phyloP scores from a whole-genome alignment of 2,329 filamentous ascomycete genomes.

The Rhexocercosporidium sp. region DNA sequence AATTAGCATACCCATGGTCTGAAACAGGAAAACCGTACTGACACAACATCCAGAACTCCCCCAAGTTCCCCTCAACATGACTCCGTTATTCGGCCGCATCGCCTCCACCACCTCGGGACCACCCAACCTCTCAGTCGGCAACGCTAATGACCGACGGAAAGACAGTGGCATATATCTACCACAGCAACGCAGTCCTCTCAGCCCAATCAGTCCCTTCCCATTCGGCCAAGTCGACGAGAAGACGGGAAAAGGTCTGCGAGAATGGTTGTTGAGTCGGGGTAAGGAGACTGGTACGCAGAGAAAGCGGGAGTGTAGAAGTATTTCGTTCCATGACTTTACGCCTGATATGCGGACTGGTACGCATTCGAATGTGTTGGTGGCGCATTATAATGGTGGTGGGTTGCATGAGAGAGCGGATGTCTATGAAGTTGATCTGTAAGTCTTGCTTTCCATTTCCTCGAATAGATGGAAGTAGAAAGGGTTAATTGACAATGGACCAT shows the following conservation, averaged over 20 bases:
- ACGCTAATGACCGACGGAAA: not conserved
- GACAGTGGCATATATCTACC: conserved; percentile 4
- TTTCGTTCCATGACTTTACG: conserved; percentile 39
- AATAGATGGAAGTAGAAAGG: not conserved
- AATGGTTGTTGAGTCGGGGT: conserved; percentile 34
- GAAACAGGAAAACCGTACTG: not conserved
- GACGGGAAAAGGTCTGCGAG: conserved; percentile 37
- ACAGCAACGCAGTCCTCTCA: not conserved
- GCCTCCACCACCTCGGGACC: not conserved
- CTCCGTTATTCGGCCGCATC: not conserved
- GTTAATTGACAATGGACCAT: not conserved
- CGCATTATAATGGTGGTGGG: conserved; percentile 25
- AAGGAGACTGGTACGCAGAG: conserved; percentile 23
- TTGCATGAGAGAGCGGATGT: conserved; percentile 27
- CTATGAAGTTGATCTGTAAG: conserved; percentile 40
- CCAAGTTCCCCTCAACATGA: not conserved
- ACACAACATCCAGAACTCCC: conserved; percentile 5
- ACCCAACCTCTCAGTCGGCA: not conserved
- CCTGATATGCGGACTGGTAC: conserved; percentile 28
- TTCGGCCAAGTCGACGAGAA: conserved; percentile 29
- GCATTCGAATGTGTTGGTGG: conserved; percentile 30
- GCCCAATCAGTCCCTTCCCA: not conserved
- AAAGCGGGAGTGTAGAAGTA: conserved; percentile 32
- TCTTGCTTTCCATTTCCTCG: not conserved
- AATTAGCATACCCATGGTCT: too few species aligned